phyloP scores from a whole-genome alignment of 768 basidiomycete species.

The Mycena maculata region DNA sequence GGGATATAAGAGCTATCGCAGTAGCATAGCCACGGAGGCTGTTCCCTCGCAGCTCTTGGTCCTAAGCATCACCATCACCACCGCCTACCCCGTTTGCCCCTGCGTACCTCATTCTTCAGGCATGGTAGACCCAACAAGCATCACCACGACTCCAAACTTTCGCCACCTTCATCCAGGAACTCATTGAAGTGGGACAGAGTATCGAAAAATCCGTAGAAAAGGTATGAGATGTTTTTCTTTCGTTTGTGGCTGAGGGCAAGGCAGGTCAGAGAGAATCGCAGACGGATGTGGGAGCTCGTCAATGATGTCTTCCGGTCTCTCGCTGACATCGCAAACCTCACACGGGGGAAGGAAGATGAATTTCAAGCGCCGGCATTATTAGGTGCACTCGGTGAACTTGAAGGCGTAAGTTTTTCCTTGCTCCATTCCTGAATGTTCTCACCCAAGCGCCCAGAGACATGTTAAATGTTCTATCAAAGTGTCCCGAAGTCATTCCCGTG shows the following conservation, averaged over 20 bases:
- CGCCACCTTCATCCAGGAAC: conserved; percentile 16
- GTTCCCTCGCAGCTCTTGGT: too few relatives aligned
- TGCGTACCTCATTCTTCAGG: too few relatives aligned
- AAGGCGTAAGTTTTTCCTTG: not conserved
- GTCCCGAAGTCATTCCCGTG: not conserved
- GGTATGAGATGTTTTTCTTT: not conserved
- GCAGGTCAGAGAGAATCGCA: not conserved
- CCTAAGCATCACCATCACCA: too few relatives aligned
- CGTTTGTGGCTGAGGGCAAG: not conserved
- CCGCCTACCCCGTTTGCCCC: too few relatives aligned
- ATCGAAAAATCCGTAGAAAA: conserved; percentile 21
- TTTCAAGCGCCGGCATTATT: not conserved
- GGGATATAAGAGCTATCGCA: too few relatives aligned
- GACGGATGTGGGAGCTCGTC: not conserved
- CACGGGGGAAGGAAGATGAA: not conserved
- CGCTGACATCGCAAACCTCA: not conserved
- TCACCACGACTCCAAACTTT: conserved; percentile 11
- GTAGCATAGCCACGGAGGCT: too few relatives aligned
- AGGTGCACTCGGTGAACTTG: not conserved
- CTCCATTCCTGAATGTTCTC: not conserved
- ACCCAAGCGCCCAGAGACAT: not conserved
- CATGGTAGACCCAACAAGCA: conserved; percentile 14
- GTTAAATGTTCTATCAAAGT: conserved; percentile 1
- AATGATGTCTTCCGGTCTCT: not conserved
- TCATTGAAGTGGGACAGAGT: conserved; percentile 13